Base-by-base conservation (phyloP, 2,329 filamentous ascomycete genomes). In the Alternaria incomplexa region DNA sequence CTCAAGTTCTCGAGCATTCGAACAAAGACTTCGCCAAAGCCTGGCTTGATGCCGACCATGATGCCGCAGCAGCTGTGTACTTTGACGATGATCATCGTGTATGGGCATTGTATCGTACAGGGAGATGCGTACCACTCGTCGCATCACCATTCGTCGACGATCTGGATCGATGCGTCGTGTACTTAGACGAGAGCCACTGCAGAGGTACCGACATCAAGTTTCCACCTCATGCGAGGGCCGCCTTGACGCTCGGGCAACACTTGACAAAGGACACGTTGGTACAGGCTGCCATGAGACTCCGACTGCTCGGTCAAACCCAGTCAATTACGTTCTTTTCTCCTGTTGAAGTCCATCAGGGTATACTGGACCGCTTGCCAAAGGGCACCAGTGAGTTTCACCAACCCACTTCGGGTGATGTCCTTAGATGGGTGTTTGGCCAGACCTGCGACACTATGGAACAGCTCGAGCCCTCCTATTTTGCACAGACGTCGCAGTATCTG, bases 261-360 rank as follows among this genome's bases (percentile, higher is more conserved):
- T 84, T 88, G 56, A 88, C 86, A 0, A 90, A 90, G 62, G 88
- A 90, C 58, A 83, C 86, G 9, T 84, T 85, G 0, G 87, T 89
- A 0, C 88, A 91, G 87, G 89, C 89, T 56, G 88, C 89, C 0
- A 91, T 91, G 89, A 80, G 89, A 62, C 75, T 91, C 0, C 83
- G 90, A 2, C 85, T 90, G 48, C 79, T 92, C 0, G 84, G 79
- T 0, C 81, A 81, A 2, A 86, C 85, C 0, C 88, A 91, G 59
- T 85, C 85, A 0, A 73, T 91, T 0, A 76, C 78, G 0, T 85
- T 85, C 52, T 83, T 88, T 20, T 83, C 85, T 0, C 87, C 88
- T 0, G 86, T 85, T 0, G 88, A 91, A 69, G 88, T 90, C 0
- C 82, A 90, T 32, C 85, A 87, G 26, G 89, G 85, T 63, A 89